Evolutionary conservation across 306 rosid genomes (phyloP), one percentile per base, ranked within the genome.

Genomic region (Trichosanthes truncata): DNA sequence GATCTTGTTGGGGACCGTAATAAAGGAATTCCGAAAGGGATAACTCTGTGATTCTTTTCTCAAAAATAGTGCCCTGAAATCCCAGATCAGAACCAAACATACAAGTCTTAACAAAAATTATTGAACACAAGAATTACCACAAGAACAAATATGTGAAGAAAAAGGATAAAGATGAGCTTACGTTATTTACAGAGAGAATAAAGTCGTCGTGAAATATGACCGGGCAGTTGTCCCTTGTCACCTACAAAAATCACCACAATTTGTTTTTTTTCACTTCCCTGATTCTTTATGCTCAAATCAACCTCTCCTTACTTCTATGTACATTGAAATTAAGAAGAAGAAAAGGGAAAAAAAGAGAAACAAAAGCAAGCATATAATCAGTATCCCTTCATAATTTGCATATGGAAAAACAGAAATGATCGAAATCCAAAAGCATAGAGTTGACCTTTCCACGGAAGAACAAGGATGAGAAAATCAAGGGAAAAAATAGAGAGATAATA

Each of bases 151-250:
- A 3, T 33, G 20, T 15, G 23, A 40, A n/a, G 63, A 25, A 23
- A 53, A 17, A 5, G 57, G 45, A 46, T 35, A 76, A 15, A n/a
- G 38, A 26, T 18, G 18, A 25, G 57, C 79, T 45, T 78, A 84
- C 89, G 17, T 86, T 38, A 48, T 88, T 74, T 33, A 69, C 76
- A 21, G 91, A 79, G 79, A 88, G 81, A 55, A 88, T 86, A 74
- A 82, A 71, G 53, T 88, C 75, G 81, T 88, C 91, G 80, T 88
- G 91, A 80, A 88, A 88, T 49, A 88, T 88, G 73, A 88, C 81
- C 0, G 91, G 89, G 81, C 82, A 88, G 67, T 74, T 82, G 82
- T 88, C 91, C 61, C 35, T 86, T 26, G 91, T 88, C 73, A 88
- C 89, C 91, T 88, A 79, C 89, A 88, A 88, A 88, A 86, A 83